Base-by-base conservation (phyloP, 2,329 filamentous ascomycete species). In the Aspergillus aculeatinus region DNA sequence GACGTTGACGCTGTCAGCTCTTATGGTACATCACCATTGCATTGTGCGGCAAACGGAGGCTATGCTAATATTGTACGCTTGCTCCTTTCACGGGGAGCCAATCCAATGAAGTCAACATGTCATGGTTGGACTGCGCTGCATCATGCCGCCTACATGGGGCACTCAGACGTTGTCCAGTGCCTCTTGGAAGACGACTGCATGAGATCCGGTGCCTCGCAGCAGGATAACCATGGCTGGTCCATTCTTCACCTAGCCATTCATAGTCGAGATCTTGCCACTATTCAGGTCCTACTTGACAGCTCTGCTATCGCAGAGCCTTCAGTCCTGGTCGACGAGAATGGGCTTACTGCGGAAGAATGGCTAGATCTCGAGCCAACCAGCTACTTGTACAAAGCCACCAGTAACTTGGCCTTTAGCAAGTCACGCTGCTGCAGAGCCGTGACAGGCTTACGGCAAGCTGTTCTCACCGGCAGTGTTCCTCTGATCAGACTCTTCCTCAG, bases 351-450 rank as follows among this genome's bases (percentile, higher is more conserved):
- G 56, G 67, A 68, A 62, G 67, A 69, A 52, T 69, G 67, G 67
- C 61, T 69, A 35, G 64, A 63, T 65, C 61, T 50, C 44, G 51
- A 55, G 55, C 61, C 59, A 25, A 57, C 21, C 23, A 63, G 61
- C 55, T 59, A 66, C 64, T 61, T 52, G 47, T 52, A 69, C 27
- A 68, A 66, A 61, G 59, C 61, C 19, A 70, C 59, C 57, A 48
- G 65, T 49, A 62, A 69, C 51, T 64, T 70, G 60, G 68, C 68
- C 29, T 69, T 70, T 54, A 48, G 58, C 63, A 70, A 70, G 58
- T 70, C 68, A 56, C 68, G 68, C 60, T 70, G 68, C 63, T 70
- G 68, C 59, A 51, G 66, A 57, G 66, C 68, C 9, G 65, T 67
- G 59, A 69, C 68, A 63, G 53, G 58, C 23, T 39, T 68, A 35